Conservation (phyloP, 2,329 filamentous ascomycete species). For the Calonectria crousiana region DNA sequence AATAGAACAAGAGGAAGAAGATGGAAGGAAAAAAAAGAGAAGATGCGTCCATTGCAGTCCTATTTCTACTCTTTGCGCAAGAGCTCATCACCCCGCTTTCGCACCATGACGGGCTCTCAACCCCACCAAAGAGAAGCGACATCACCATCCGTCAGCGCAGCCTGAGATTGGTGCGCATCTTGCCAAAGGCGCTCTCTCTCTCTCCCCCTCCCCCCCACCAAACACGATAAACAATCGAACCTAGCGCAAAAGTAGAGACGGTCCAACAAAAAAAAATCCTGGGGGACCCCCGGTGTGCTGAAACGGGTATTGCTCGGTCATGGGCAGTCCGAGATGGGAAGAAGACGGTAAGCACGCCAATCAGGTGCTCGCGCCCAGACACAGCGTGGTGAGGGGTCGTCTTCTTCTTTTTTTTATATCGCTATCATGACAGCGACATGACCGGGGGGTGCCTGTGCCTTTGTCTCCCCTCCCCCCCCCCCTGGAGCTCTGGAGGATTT, state of each 20-base stretch:
- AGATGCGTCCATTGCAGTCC: neutral
- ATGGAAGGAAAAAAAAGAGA: neutral
- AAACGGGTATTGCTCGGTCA: neutral
- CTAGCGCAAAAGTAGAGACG: neutral
- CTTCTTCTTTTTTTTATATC: neutral
- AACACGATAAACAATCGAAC: neutral
- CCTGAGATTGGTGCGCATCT: slow-evolving; percentile 31
- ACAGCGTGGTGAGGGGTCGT: neutral
- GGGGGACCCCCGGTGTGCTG: neutral
- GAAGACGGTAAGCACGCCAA: slow-evolving; percentile 3
- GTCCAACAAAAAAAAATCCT: neutral
- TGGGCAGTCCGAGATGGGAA: neutral
- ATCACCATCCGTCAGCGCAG: slow-evolving; percentile 13
- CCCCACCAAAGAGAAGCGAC: slow-evolving; percentile 18
- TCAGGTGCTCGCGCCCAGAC: neutral
- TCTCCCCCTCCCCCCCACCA: slow-evolving; percentile 5
- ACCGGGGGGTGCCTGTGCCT: too few relatives aligned
- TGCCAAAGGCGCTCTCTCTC: neutral
- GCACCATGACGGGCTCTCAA: neutral
- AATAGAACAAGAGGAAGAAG: neutral
- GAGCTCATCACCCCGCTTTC: slow-evolving; percentile 14
- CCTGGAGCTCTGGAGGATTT: too few relatives aligned
- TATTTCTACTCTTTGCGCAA: slow-evolving; percentile 22
- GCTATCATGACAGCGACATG: neutral
- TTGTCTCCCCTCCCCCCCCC: too few relatives aligned